These are phyloP conservation scores for Coniella vitis DNA, from an alignment of 2,329 filamentous ascomycete genomes.

Conservation along the genomic window DNA sequence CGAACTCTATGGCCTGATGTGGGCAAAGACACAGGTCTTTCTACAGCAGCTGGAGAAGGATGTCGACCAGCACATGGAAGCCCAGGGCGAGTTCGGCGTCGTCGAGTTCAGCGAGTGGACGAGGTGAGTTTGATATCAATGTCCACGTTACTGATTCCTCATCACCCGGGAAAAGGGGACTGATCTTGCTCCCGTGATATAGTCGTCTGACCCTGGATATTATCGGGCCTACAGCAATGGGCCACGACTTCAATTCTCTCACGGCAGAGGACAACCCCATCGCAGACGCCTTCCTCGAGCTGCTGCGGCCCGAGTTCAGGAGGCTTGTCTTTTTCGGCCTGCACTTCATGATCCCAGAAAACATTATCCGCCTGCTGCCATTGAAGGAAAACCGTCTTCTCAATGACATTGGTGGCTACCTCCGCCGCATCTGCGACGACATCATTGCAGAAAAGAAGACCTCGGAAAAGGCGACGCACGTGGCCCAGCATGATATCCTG, in stretches of 20 bases:
- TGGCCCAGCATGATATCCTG: slow-evolving; percentile 10
- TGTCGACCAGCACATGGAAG: neutral
- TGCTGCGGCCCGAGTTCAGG: slow-evolving; percentile 6
- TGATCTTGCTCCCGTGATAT: too few relatives aligned
- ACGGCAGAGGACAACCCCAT: slow-evolving; percentile 4
- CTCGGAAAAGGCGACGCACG: slow-evolving; percentile 2
- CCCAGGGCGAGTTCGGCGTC: slow-evolving; percentile 1
- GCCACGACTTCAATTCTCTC: slow-evolving; percentile 7
- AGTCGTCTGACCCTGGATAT: slow-evolving; percentile 9
- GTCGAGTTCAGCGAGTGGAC: slow-evolving; percentile 11
- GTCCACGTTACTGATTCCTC: neutral
- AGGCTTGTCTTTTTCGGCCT: slow-evolving; percentile 7
- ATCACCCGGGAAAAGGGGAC: neutral
- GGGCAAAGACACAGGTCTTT: slow-evolving; percentile 8
- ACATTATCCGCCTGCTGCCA: slow-evolving; percentile 5
- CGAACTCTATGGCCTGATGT: slow-evolving; percentile 10
- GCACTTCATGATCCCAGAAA: slow-evolving; percentile 12
- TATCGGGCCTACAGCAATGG: slow-evolving; percentile 10
- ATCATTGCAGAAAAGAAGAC: slow-evolving; percentile 10
- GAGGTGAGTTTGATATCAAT: neutral
- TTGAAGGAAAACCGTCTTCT: slow-evolving; percentile 7
- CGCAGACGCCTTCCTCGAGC: slow-evolving; percentile 8
- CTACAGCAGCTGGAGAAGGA: slow-evolving; percentile 9
- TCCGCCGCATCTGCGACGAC: slow-evolving; percentile 5
- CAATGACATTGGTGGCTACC: slow-evolving; percentile 9